These are phyloP conservation scores for Cucumis melo DNA, from an alignment of 306 rosid genomes.

Conservation along the genomic window DNA sequence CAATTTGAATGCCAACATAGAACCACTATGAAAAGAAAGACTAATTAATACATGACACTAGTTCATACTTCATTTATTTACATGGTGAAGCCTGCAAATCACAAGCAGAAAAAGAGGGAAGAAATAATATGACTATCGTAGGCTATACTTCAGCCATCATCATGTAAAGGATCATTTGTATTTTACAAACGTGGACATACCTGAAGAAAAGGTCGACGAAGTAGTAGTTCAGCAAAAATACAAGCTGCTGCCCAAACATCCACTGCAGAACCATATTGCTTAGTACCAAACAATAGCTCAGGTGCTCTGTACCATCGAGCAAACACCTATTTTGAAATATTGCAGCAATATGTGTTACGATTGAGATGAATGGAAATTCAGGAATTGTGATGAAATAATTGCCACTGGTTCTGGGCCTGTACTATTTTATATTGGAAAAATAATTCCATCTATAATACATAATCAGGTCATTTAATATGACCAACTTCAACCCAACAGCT, in stretches of 20 bases:
- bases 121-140: background rate
- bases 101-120: background rate
- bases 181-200: conserved; percentile 14
- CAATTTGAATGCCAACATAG: background rate
- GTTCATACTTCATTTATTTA: background rate
- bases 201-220: conserved; percentile 91
- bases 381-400: background rate
- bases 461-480: background rate
- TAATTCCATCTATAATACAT: background rate
- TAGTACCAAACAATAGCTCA: conserved; percentile 82
- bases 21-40: background rate
- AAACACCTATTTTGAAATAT: conserved; percentile 45
- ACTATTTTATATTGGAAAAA: background rate
- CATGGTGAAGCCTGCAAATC: background rate
- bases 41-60: background rate
- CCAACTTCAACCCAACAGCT: background rate
- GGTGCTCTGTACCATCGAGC: conserved; percentile 99
- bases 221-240: conserved; percentile 85
- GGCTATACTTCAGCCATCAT: background rate
- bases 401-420: background rate
- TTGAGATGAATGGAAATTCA: background rate
- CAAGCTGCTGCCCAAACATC: conserved; percentile 99
- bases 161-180: no score
- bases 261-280: conserved; percentile 88
- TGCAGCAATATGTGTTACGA: background rate